Evolutionary conservation across 495 filamentous ascomycete species (phyloP).

Genomic region (Neurospora sp.): DNA sequence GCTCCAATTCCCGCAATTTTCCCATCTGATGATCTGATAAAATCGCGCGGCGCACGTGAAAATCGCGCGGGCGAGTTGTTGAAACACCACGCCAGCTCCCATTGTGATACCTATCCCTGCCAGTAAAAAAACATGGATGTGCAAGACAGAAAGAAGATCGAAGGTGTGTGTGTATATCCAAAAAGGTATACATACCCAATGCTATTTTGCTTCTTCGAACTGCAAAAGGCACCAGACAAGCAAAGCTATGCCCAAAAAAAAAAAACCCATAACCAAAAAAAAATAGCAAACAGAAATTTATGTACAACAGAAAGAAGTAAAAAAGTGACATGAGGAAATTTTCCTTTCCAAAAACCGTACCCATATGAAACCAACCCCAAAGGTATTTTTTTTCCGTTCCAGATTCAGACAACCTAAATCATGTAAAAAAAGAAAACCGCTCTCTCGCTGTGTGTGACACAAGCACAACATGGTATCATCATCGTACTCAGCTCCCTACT

Average conservation of each 20-base stretch:
- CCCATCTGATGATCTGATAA: not conserved
- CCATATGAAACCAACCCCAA: not conserved
- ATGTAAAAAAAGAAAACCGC: not conserved
- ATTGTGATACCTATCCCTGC: not conserved
- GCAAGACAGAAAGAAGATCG: not conserved
- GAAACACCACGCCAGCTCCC: not conserved
- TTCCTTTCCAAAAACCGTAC: not conserved
- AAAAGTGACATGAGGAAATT: not conserved
- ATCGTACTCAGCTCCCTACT: not conserved
- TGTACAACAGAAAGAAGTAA: constrained; percentile 1
- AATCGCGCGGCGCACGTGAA: not conserved
- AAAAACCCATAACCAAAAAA: not conserved
- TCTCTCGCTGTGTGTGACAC: not conserved
- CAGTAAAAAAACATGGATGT: not conserved
- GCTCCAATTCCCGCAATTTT: not conserved
- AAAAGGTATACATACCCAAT: not conserved
- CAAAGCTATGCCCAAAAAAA: not conserved
- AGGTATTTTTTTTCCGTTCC: not conserved
- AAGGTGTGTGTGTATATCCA: not conserved
- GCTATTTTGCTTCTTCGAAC: not conserved
- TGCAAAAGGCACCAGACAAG: not conserved
- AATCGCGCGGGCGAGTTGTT: not conserved
- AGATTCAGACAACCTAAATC: not conserved
- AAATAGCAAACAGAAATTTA: not conserved
- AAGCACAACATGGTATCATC: not conserved